Base-by-base conservation (phyloP, 2,329 filamentous ascomycete genomes). In the Arthrobotrys pseudoclavata region DNA sequence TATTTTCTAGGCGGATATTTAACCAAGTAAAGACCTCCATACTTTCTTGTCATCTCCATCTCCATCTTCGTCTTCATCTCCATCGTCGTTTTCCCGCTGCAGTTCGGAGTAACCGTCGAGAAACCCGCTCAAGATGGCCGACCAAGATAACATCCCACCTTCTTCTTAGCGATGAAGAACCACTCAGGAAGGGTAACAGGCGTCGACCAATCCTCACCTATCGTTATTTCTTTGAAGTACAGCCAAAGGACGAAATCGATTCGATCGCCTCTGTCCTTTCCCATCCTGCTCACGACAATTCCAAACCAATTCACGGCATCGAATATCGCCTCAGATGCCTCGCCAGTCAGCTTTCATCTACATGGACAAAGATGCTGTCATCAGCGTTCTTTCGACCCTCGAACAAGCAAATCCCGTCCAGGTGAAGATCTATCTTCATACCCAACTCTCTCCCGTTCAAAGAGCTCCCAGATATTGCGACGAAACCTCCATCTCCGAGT, bases 391-490 rank as follows among this genome's bases (percentile, higher is more conserved):
- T 6, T 34, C 52, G 3, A 77, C 53, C 4, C 31, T 77, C 4
- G 53, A 71, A 1, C 70, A 71, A 10, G 15, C 50, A 9, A 52
- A 68, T 13, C 53, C 74, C 0, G 61, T 61, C 10, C 29, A 71
- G 29, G 24, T 67, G n/a, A 61, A 77, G 3, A n/a, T 71, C 5
- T 77, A 71, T 18, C 62, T 77, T 12, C 74, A 77, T 20, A 68
- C 61, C 4, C 74, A 77, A 18, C 12, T 62, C 9, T 71, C 67
- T 9, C 42, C 63, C 0, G 5, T 6, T 10, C 42, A 15, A 7
- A 62, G 55, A 22, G 67, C 74, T 7, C 18, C n/a, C 10, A 55
- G 67, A 29, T 62, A 31, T 10, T 71, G 61, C 31, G 52, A 77
- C 2, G 31, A 40, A 10, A 50, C 62, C 0, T 31, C 74, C 0